Evolutionary conservation across 2,329 filamentous ascomycete genomes (phyloP), one percentile per base, ranked within the genome.

Genomic region (Xylaria sp.): DNA sequence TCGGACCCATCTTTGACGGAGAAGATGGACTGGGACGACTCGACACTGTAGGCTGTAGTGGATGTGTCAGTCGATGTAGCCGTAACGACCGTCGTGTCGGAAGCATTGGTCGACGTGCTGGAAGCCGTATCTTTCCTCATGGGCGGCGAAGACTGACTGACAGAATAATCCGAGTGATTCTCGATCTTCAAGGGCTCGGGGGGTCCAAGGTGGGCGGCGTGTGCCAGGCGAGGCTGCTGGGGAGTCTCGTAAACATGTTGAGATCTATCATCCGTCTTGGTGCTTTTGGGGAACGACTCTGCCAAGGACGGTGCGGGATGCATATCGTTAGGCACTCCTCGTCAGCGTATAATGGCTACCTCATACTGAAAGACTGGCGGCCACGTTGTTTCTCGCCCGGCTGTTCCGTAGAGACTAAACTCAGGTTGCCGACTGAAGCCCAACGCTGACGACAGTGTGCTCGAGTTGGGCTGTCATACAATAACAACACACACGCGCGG

Each of bases 1-100:
- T 87, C 85, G 78, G 82, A 80, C 70, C 85, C 86, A 82, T 88
- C 86, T 78, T 84, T 84, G 71, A 86, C 80, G 69, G 86, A 85
- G 77, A 88, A 88, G 76, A 86, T 85, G 73, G 83, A 85, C 77
- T 87, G 85, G 64, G 86, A 87, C 74, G 84, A 84, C 73, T 86
- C 83, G 77, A 83, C 81, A 80, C 82, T 86, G 77, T 86, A 87
- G 74, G 82, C 83, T 75, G 83, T 85, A 75, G 83, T 82, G 73
- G 79, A 82, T 74, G 84, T 85, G 76, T 87, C 86, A 73, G 78
- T 73, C 62, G 79, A 78, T 33, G 78, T 79, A 66, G 79, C 76
- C 51, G 80, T 81, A 46, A 78, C 72, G 46, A 73, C 74, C n/a
- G 78, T 78, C 59, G 76, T 73, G 76, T 82, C 82, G 68, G 85